Percentiles rank a stretch among this genome's conserved stretches.
Evolutionary conservation across 148 eudicot genomes (phyloP).

Genomic region (Chenopodium formosanum): DNA sequence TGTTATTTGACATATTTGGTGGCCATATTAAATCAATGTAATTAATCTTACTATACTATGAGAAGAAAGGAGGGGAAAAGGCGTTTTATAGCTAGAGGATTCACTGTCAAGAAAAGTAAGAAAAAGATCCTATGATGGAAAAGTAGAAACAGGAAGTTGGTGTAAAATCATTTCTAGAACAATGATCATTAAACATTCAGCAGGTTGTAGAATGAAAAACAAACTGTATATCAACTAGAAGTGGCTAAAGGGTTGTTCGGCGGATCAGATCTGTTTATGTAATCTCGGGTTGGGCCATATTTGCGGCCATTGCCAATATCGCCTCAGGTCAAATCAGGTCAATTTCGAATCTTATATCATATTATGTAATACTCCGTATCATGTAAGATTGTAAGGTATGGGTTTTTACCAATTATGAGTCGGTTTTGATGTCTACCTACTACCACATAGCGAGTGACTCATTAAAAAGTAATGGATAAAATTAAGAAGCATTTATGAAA

Average conservation of each 20-base stretch:
- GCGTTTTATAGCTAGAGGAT: background rate
- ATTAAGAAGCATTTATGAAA: background rate
- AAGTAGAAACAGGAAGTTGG: background rate
- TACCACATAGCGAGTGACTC: too few relatives aligned
- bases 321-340: too few relatives aligned
- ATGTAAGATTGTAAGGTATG: too few relatives aligned
- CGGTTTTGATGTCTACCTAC: background rate
- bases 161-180: background rate
- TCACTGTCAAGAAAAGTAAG: constrained; percentile 19
- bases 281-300: too few relatives aligned
- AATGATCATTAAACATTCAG: too few relatives aligned
- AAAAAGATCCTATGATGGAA: background rate
- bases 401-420: too few relatives aligned
- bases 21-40: background rate
- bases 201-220: background rate
- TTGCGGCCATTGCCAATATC: too few relatives aligned
- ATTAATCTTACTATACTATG: background rate
- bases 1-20: background rate
- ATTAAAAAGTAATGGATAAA: background rate
- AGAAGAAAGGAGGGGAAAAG: background rate
- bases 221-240: background rate
- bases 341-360: too few relatives aligned
- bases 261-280: background rate
- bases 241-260: background rate
- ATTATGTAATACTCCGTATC: too few relatives aligned